These are phyloP conservation scores for Neurospora sp. DNA, from an alignment of 495 filamentous ascomycete genomes.

Conservation along the genomic window DNA sequence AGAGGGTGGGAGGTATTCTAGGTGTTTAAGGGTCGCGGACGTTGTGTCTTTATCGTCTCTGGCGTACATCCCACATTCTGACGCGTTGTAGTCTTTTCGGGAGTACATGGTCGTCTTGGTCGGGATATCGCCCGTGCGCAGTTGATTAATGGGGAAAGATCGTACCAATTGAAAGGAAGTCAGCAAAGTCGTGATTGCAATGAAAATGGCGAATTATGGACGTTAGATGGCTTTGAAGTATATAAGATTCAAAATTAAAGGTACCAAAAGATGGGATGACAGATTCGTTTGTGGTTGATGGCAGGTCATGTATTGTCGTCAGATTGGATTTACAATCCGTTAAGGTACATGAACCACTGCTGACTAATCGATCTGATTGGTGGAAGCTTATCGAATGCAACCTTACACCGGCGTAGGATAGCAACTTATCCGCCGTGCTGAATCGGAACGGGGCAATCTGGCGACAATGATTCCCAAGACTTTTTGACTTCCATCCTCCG, in stretches of 20 bases:
- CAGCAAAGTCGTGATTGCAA: background rate
- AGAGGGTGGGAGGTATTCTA: background rate
- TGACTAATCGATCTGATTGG: background rate
- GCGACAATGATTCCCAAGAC: background rate
- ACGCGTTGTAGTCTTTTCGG: background rate
- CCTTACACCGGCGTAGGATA: background rate
- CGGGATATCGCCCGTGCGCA: background rate
- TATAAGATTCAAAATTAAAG: background rate
- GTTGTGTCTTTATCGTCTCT: background rate
- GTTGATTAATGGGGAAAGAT: background rate
- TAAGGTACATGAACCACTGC: background rate
- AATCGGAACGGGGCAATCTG: background rate
- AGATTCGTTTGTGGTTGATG: background rate
- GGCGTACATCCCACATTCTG: background rate
- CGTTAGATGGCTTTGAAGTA: background rate
- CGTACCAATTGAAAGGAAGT: background rate
- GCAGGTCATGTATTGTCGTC: background rate
- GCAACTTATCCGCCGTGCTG: background rate
- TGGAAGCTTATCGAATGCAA: background rate
- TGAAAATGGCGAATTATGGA: background rate
- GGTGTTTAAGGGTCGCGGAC: background rate
- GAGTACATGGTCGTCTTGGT: background rate
- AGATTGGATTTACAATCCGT: background rate
- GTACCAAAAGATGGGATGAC: background rate
- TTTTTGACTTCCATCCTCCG: background rate